Base-by-base conservation (phyloP, 345 rosid species). In the Reutealis trisperma region DNA sequence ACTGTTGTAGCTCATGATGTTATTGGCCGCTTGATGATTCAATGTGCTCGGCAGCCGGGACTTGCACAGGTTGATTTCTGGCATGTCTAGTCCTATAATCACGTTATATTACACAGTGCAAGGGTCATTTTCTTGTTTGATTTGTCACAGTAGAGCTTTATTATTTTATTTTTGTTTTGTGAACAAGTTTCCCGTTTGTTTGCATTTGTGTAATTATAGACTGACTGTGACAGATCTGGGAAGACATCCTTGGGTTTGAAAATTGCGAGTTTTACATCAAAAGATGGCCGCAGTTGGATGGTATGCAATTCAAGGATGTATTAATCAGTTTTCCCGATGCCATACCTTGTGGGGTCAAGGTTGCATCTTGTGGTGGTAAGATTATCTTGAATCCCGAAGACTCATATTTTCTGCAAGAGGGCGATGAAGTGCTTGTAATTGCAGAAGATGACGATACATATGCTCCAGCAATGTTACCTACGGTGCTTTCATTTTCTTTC, bases 1-100 rank as follows among this genome's bases (percentile, higher is more conserved):
- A 91, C 91, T 63, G 90, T 91, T 51, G 93, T 91, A 13, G 95
- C 95, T 66, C 95, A 91, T 79, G 93, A 91, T 87, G 95, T 91
- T 30, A 91, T 89, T 67, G 95, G 93, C 57, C 91, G 95, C 57
- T 84, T 91, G 82, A 91, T 91, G 95, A 91, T 91, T 86, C 93
- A 91, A 77, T 91, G 95, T 74, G 95, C 95, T 24, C 86, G 93
- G 76, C 93, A 91, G 68, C 95, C 93, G 42, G 95, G 93, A 78
- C 87, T 91, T 51, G 95, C 93, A 24, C 90, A 91, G 93, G 95
- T 91, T 72, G 75, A 61, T 74, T 84, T 78, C 45, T 77, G 41
- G 77, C 51, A 51, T 11, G 21, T 63, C 34, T 67, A 73, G 41
- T 45, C 42, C 62, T 80, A 55, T 71, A 55, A 22, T 19, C 34